Conservation (phyloP, 768 basidiomycete species). For the Dioszegia crocea region DNA sequence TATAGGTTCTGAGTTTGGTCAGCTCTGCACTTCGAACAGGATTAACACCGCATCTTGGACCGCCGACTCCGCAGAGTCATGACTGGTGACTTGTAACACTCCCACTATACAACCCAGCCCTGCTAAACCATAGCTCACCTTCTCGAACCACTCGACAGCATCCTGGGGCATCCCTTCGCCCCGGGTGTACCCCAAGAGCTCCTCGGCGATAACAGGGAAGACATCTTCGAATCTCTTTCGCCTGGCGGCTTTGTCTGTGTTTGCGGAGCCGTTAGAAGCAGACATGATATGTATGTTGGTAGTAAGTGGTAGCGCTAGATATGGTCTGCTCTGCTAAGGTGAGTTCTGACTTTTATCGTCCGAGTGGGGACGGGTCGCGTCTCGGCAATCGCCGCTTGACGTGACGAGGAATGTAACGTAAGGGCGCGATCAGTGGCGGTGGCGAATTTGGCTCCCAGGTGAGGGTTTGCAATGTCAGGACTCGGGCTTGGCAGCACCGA, state of each 20-base stretch:
- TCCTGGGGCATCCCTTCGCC: slow-evolving; percentile 75
- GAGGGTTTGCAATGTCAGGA: no score
- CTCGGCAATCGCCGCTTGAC: background rate
- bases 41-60: no score
- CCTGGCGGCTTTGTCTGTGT: slow-evolving; percentile 28
- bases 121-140: slow-evolving; percentile 54
- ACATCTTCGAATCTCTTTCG: slow-evolving; percentile 61
- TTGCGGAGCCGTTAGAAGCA: background rate
- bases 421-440: no score
- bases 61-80: no score
- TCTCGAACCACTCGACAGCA: slow-evolving; percentile 76
- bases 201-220: slow-evolving; percentile 68
- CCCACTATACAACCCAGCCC: no score
- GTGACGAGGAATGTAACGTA: no score
- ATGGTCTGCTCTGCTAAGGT: background rate
- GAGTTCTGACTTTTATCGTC: slow-evolving; percentile 1
- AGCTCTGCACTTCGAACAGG: background rate
- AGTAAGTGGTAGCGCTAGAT: background rate
- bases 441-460: no score
- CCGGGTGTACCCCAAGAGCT: slow-evolving; percentile 67
- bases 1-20: slow-evolving; percentile 54
- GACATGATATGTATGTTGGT: background rate
- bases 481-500: no score
- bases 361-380: background rate
- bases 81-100: no score